A percentile compares a stretch with the other conserved stretches of the same genome.
These are phyloP conservation scores for Coemansia sp. DNA, from an alignment of 192 early-diverging fungal genomes.

Conservation along the genomic window DNA sequence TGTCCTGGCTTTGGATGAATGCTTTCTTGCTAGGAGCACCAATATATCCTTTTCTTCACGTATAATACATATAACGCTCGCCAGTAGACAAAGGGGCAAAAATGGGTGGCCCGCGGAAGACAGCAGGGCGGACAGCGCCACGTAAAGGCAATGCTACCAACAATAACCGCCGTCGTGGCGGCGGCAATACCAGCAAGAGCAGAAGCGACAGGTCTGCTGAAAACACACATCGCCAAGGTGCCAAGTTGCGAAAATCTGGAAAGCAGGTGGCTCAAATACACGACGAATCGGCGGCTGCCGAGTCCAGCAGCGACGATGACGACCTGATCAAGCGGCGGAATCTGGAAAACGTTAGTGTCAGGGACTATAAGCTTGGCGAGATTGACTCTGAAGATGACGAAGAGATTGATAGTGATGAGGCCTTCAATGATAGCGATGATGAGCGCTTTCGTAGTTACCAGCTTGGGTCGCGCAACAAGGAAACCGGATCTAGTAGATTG, in stretches of 20 bases:
- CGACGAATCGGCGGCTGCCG: conserved; percentile 16
- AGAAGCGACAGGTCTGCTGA: neutral
- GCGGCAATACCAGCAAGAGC: neutral
- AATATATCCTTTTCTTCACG: no score
- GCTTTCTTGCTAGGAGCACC: neutral
- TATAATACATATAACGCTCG: no score
- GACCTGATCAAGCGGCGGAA: conserved; percentile 15
- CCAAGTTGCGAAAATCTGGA: neutral
- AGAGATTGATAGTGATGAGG: conserved; percentile 89
- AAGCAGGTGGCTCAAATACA: neutral
- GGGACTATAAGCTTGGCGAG: conserved; percentile 67
- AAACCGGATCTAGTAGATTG: conserved; percentile 15
- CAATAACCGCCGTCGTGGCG: neutral
- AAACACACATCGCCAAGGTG: neutral
- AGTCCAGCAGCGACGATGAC: conserved; percentile 14
- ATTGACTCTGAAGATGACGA: conserved; percentile 91
- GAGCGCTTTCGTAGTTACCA: conserved; percentile 75
- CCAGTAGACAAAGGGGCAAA: no score
- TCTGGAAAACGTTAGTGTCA: conserved; percentile 34
- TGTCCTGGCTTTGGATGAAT: neutral
- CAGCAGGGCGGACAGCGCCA: conserved; percentile 14
- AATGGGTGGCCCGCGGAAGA: conserved; percentile 27
- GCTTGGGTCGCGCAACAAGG: conserved; percentile 42
- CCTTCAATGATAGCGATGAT: conserved; percentile 83
- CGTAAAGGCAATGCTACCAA: neutral